Percentiles rank a stretch among this genome's conserved stretches.
phyloP scores from a whole-genome alignment of 2,329 filamentous ascomycete genomes.

The Alternaria rosae region DNA sequence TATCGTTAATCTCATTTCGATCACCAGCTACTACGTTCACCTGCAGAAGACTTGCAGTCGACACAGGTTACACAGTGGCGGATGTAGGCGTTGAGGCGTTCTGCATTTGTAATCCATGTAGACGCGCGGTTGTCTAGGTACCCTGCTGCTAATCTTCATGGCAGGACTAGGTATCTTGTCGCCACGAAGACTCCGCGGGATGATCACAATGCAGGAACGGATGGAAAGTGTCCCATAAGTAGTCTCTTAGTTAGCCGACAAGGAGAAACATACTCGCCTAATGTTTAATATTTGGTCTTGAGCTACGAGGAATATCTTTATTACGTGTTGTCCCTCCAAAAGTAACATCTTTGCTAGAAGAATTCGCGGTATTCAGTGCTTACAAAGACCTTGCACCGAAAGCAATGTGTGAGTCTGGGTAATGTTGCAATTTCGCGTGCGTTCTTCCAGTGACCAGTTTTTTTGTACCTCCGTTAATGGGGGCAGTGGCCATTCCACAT shows the following conservation, averaged over 20 bases:
- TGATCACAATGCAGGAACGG: neutral
- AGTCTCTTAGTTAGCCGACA: neutral
- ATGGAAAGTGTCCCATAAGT: neutral
- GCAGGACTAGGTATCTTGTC: neutral
- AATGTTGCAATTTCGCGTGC: neutral
- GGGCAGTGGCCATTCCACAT: neutral
- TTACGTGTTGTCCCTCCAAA: too few species aligned
- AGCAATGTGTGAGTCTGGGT: neutral
- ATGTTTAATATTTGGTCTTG: neutral
- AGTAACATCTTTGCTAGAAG: neutral
- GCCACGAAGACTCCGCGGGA: neutral
- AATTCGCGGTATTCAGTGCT: neutral
- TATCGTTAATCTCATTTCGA: neutral
- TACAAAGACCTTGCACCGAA: neutral
- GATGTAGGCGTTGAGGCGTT: neutral
- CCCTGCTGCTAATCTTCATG: neutral
- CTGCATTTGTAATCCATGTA: neutral
- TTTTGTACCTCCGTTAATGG: neutral
- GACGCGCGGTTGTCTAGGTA: neutral
- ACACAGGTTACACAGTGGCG: neutral
- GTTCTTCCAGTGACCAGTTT: neutral
- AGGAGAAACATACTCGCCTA: accelerated
- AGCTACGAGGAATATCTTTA: too few species aligned
- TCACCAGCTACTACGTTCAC: neutral
- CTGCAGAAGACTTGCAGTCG: neutral